A percentile compares a stretch with the other conserved stretches of the same genome.
Evolutionary conservation across 2,329 filamentous ascomycete species (phyloP).

Genomic region (Penicillium concentricum): DNA sequence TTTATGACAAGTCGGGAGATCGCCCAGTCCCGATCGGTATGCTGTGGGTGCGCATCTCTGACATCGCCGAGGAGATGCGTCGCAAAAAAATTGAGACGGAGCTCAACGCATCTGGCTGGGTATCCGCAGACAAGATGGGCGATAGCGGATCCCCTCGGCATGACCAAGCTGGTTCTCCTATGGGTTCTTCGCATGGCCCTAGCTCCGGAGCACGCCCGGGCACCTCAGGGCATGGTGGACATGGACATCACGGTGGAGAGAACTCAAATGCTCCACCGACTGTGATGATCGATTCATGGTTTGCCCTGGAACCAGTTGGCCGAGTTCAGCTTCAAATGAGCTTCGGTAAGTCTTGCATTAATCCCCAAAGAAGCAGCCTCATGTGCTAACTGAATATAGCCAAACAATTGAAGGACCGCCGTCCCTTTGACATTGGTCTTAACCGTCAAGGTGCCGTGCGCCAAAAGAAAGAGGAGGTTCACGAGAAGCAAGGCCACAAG

Average conservation of each 20-base stretch:
- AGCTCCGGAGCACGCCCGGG: constrained; percentile 26
- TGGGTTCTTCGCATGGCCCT: constrained; percentile 33
- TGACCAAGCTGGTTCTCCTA: constrained; percentile 56
- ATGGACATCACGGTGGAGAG: constrained; percentile 32
- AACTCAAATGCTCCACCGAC: constrained; percentile 32
- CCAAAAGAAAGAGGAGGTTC: constrained; percentile 95
- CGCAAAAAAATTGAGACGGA: constrained; percentile 96
- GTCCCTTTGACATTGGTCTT: constrained; percentile 82
- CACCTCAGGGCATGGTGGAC: constrained; percentile 22
- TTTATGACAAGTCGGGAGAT: constrained; percentile 93
- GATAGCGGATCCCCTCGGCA: constrained; percentile 52
- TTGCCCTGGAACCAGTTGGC: constrained; percentile 90
- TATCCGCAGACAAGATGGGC: constrained; percentile 93
- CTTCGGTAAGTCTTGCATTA: constrained; percentile 57
- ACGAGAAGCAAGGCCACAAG: constrained; percentile 99
- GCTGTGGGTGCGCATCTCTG: constrained; percentile 94
- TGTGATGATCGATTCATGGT: constrained; percentile 81
- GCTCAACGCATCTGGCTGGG: constrained; percentile 92
- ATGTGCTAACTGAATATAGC: constrained; percentile 44
- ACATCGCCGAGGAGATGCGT: constrained; percentile 96
- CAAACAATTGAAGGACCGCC: constrained; percentile 82
- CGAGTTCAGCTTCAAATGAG: constrained; percentile 88
- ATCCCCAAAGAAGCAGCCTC: not conserved
- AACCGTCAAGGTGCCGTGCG: constrained; percentile 94
- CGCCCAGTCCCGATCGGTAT: constrained; percentile 90